phyloP scores from a whole-genome alignment of 345 rosid species.

The Fremontodendron californicum region DNA sequence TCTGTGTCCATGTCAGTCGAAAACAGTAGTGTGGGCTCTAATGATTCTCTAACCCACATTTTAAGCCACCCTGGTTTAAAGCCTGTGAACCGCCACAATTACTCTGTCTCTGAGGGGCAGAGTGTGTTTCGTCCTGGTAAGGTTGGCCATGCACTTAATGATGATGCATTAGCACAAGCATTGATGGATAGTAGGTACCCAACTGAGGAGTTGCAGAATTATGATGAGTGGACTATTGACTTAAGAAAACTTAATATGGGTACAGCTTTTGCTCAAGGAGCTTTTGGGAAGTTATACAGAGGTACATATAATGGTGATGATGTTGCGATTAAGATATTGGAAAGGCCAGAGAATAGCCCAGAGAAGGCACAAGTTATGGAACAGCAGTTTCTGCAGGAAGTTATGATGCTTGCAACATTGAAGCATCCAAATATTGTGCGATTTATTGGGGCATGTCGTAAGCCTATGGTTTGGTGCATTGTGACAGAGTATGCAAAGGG shows the following conservation, averaged over 20 bases:
- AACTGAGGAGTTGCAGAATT: slow-evolving; percentile 45
- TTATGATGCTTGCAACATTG: slow-evolving; percentile 53
- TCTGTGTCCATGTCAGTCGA: slow-evolving; percentile 63
- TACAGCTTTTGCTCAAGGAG: slow-evolving; percentile 71
- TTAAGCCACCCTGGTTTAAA: slow-evolving; percentile 57
- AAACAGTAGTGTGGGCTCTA: slow-evolving; percentile 69
- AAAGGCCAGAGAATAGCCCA: slow-evolving; percentile 45
- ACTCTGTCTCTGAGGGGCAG: slow-evolving; percentile 44
- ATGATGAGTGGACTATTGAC: slow-evolving; percentile 65
- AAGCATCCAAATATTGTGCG: slow-evolving; percentile 51
- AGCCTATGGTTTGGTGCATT: slow-evolving; percentile 50
- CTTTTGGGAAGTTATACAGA: slow-evolving; percentile 61
- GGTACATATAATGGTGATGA: slow-evolving; percentile 60
- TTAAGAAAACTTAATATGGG: slow-evolving; percentile 63
- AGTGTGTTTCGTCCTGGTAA: slow-evolving; percentile 56
- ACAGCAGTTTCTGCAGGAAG: slow-evolving; percentile 56
- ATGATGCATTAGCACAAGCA: slow-evolving; percentile 57
- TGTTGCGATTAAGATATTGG: slow-evolving; percentile 55
- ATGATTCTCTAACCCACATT: slow-evolving; percentile 62
- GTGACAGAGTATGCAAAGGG: slow-evolving; percentile 50
- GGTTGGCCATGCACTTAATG: slow-evolving; percentile 49
- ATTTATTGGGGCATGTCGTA: slow-evolving; percentile 48
- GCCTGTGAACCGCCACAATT: slow-evolving; percentile 37
- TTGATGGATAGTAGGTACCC: slow-evolving; percentile 54
- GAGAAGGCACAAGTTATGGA: slow-evolving; percentile 49